phyloP scores from a whole-genome alignment of 495 filamentous ascomycete genomes.

The Neurospora sp. region DNA sequence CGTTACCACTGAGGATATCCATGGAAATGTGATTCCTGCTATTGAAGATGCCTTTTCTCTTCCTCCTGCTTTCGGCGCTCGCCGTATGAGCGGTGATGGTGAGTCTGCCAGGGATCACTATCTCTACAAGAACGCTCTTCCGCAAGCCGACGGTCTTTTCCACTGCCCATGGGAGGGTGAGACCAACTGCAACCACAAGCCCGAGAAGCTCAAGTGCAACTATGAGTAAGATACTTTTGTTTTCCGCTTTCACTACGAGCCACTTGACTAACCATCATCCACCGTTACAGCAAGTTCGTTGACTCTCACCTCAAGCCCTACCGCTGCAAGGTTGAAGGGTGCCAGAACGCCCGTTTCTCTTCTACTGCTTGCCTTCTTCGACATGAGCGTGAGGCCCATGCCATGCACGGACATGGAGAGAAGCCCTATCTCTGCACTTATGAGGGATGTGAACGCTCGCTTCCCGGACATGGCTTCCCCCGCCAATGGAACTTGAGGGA shows the following conservation, averaged over 20 bases:
- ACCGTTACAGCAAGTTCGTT: conserved; percentile 67
- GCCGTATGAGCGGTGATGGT: conserved; percentile 39
- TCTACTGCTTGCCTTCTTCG: conserved; percentile 92
- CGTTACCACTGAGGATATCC: conserved; percentile 33
- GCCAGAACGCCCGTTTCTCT: conserved; percentile 73
- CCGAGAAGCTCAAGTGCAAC: conserved; percentile 91
- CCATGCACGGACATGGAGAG: conserved; percentile 86
- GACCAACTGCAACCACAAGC: conserved; percentile 68
- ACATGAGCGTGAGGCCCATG: conserved; percentile 89
- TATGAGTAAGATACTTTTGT: conserved; percentile 63
- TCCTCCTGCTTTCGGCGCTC: conserved; percentile 31
- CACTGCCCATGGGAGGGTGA: conserved; percentile 81
- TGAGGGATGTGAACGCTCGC: conserved; percentile 71
- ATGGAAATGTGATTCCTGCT: conserved; percentile 25
- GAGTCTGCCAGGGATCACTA: conserved; percentile 67
- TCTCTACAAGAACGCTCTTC: conserved; percentile 62
- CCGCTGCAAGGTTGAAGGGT: conserved; percentile 72
- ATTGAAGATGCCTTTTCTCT: conserved; percentile 34
- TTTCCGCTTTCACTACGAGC: conserved; percentile 5
- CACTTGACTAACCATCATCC: conserved; percentile 23
- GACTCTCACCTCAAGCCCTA: conserved; percentile 93
- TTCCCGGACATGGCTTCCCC: conserved; percentile 76
- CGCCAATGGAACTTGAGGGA: conserved; percentile 88
- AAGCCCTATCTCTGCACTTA: conserved; percentile 82
- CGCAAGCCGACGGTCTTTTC: conserved; percentile 65